A percentile compares a stretch with the other conserved stretches of the same genome.
These are phyloP conservation scores for Eutrema salsugineum DNA, from an alignment of 441 rosid species.

Conservation along the genomic window DNA sequence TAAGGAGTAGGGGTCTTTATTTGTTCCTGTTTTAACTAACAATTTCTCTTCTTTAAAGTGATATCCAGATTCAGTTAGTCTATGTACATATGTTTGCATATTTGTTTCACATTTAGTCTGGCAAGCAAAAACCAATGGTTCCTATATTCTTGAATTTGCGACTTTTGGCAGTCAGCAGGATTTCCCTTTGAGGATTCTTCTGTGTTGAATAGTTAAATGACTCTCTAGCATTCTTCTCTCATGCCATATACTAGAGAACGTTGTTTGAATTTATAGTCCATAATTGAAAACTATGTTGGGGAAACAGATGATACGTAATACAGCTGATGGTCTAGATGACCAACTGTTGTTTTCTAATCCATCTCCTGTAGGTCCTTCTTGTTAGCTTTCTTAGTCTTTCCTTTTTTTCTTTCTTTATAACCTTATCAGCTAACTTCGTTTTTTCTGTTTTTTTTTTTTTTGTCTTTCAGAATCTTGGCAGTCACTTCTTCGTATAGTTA, in stretches of 20 bases:
- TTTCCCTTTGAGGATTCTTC: not conserved
- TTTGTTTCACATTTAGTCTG: not conserved
- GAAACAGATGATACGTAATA: too few relatives aligned
- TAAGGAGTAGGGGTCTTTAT: not conserved
- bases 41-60: not conserved
- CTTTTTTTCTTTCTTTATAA: too few relatives aligned
- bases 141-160: constrained; percentile 4
- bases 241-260: not conserved
- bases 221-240: not conserved
- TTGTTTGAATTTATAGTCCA: not conserved
- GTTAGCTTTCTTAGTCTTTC: too few relatives aligned
- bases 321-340: too few relatives aligned
- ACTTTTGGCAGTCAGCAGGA: not conserved
- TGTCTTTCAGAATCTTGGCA: not conserved
- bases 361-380: too few relatives aligned
- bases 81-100: not conserved
- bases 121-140: not conserved
- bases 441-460: too few relatives aligned
- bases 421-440: too few relatives aligned
- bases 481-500: constrained; percentile 13
- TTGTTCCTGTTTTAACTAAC: not conserved
- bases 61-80: not conserved
- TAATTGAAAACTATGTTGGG: not conserved
- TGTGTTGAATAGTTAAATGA: constrained; percentile 1
- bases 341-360: too few relatives aligned